These are phyloP conservation scores for Sanghuangporus sanghuang DNA, from an alignment of 1,284 basidiomycete genomes.

Conservation along the genomic window DNA sequence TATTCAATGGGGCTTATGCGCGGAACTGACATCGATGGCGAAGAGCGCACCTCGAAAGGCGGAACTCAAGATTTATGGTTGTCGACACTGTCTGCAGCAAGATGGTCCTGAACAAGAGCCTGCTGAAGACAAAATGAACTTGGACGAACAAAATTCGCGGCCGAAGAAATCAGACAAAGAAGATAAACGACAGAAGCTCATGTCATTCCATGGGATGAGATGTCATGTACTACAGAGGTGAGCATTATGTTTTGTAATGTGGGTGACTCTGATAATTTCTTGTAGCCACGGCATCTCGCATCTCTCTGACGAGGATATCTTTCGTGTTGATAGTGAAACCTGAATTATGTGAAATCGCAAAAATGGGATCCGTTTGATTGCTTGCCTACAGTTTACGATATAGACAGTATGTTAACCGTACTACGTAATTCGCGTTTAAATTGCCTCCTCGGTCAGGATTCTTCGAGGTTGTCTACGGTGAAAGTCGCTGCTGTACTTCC, in stretches of 20 bases:
- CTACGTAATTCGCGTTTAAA: no score
- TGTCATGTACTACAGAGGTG: conserved; percentile 59
- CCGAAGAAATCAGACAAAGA: conserved; percentile 1
- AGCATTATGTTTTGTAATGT: neutral
- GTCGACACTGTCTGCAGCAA: conserved; percentile 43
- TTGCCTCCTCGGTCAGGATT: neutral
- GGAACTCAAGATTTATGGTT: conserved; percentile 39
- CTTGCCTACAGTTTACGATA: no score
- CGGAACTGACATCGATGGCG: conserved; percentile 27
- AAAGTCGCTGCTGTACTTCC: conserved; percentile 5
- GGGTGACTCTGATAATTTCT: neutral
- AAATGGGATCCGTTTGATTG: no score
- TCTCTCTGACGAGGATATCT: conserved; percentile 34
- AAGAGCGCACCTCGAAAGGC: conserved; percentile 26
- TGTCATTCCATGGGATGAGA: conserved; percentile 48
- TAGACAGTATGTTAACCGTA: no score
- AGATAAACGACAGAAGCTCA: conserved; percentile 23
- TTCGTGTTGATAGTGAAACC: conserved; percentile 14
- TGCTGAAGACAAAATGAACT: conserved; percentile 2
- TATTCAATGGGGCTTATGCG: conserved; percentile 29
- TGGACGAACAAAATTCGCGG: conserved; percentile 5
- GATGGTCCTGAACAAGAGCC: neutral
- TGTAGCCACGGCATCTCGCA: conserved; percentile 28
- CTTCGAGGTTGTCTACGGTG: neutral
- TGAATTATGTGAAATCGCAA: neutral